Percentiles rank a stretch among this genome's conserved stretches.
Conservation (phyloP, 805 yeast genomes). For the Kodamaea nitidulidarum region DNA sequence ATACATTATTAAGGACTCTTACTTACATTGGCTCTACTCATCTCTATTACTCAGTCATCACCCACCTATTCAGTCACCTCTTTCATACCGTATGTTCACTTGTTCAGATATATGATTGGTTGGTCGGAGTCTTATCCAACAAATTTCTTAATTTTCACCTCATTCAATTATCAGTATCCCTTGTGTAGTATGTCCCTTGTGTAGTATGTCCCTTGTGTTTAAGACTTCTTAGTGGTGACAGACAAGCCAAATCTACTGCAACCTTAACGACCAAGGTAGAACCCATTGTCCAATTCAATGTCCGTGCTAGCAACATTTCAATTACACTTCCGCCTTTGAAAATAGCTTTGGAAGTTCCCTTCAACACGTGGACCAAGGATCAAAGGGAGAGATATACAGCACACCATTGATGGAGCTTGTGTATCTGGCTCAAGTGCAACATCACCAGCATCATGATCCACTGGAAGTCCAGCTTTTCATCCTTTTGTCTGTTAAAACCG, state of each 20-base stretch:
- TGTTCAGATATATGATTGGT: no score
- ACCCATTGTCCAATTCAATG: constrained; percentile 10
- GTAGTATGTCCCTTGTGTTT: no score
- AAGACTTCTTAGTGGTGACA: neutral
- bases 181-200: no score
- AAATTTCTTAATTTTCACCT: no score
- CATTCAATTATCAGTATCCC: neutral
- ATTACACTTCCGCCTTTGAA: constrained; percentile 6
- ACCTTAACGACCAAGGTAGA: constrained; percentile 6
- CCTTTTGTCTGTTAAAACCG: constrained; percentile 52
- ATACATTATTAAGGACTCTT: no score
- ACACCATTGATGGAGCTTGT: constrained; percentile 49
- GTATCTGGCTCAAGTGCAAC: constrained; percentile 56
- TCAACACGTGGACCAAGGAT: constrained; percentile 52
- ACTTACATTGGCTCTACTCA: no score
- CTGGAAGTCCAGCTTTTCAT: constrained; percentile 68
- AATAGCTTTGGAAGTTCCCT: constrained; percentile 15
- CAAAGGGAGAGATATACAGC: constrained; percentile 56
- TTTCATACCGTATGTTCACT: no score
- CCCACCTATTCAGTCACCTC: no score
- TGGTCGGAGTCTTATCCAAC: no score
- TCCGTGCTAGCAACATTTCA: constrained; percentile 4
- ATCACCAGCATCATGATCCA: constrained; percentile 64
- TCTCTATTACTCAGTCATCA: no score
- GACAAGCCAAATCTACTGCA: constrained; percentile 1